Evolutionary conservation across 192 early-diverging fungal genomes (phyloP).

Genomic region (Coemansia sp.): DNA sequence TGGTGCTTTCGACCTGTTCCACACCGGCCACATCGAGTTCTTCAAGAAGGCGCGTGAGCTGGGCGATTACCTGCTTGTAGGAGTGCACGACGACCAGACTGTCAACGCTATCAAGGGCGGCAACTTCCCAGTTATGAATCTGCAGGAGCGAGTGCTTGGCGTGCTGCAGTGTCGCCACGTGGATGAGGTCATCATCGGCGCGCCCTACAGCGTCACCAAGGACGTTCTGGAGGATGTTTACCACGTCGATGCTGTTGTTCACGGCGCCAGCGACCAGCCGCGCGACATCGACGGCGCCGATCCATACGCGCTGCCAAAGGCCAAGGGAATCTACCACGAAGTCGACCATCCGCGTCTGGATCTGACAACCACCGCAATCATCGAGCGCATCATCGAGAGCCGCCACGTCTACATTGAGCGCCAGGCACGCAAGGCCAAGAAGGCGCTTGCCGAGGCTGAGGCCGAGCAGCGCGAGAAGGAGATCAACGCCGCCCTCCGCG

Average conservation of each 20-base stretch:
- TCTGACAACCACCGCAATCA: constrained; percentile 84
- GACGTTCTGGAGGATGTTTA: constrained; percentile 85
- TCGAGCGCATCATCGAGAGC: constrained; percentile 87
- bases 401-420: constrained; percentile 78
- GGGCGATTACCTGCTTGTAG: constrained; percentile 92
- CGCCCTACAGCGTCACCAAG: constrained; percentile 85
- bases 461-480: constrained; percentile 64
- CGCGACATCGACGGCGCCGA: constrained; percentile 75
- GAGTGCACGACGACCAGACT: constrained; percentile 89
- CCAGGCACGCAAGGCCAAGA: constrained; percentile 73
- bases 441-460: constrained; percentile 67
- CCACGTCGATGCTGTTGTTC: constrained; percentile 80
- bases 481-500: constrained; percentile 28
- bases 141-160: constrained; percentile 90
- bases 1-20: constrained; percentile 96
- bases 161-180: constrained; percentile 93
- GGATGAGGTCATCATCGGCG: constrained; percentile 92
- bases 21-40: constrained; percentile 94
- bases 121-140: constrained; percentile 94
- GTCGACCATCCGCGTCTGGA: constrained; percentile 75
- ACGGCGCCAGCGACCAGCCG: constrained; percentile 68
- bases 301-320: constrained; percentile 84
- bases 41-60: constrained; percentile 79
- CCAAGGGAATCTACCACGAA: constrained; percentile 74
- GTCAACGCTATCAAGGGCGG: constrained; percentile 85